Evolutionary conservation across 1,284 basidiomycete genomes (phyloP).

Genomic region (Papiliotrema flavescens): DNA sequence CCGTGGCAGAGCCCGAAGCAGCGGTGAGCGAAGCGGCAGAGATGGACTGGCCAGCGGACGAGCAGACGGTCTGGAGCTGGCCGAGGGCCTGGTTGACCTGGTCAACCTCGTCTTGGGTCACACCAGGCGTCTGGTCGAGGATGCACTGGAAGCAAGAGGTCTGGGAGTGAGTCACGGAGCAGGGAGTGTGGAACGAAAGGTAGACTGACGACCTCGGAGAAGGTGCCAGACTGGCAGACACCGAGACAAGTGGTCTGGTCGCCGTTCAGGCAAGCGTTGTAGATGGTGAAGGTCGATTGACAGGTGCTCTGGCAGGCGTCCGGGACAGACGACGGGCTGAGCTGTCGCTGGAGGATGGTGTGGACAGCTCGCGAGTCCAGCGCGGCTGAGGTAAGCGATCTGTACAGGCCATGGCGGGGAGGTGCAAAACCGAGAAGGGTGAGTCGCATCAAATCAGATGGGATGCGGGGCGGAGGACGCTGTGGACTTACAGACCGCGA

Average conservation of each 20-base stretch:
- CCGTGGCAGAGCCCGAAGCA: conserved; percentile 1
- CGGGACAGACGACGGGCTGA: conserved; percentile 23
- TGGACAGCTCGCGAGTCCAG: conserved; percentile 11
- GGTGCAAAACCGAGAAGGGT: neutral
- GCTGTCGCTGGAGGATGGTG: conserved; percentile 19
- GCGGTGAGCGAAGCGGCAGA: conserved; percentile 9
- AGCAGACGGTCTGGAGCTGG: conserved; percentile 21
- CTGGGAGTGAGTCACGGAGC: neutral
- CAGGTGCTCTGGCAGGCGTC: conserved; percentile 20
- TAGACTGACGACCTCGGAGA: conserved; percentile 21
- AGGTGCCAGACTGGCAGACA: conserved; percentile 26
- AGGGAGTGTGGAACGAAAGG: neutral
- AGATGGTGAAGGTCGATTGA: conserved; percentile 20
- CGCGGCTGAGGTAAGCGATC: conserved; percentile 8
- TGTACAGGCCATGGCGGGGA: neutral
- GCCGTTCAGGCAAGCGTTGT: conserved; percentile 41
- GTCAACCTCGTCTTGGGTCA: conserved; percentile 12
- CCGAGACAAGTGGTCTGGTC: conserved; percentile 25
- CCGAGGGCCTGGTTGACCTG: conserved; percentile 18
- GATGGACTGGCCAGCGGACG: conserved; percentile 18
- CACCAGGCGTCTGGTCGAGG: conserved; percentile 16
- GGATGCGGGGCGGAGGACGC: neutral
- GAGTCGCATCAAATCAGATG: neutral
- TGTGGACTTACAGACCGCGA: conserved; percentile 14
- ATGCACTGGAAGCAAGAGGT: conserved; percentile 19